Conservation (phyloP, 2,329 filamentous ascomycete genomes). For the Colletotrichum gloeosporioides region DNA sequence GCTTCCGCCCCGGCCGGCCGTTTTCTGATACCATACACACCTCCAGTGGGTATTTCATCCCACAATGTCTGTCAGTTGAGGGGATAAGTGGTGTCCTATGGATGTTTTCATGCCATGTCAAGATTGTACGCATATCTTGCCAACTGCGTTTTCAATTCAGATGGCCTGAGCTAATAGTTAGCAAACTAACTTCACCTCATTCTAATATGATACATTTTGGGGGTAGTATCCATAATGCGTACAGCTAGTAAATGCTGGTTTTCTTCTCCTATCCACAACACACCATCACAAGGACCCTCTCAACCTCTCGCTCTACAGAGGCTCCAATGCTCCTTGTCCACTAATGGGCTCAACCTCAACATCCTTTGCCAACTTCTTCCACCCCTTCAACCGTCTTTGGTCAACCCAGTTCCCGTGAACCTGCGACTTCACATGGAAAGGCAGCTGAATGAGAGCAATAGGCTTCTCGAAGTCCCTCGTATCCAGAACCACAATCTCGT, state of each 20-base stretch:
- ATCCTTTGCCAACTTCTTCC: not conserved
- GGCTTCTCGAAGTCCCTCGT: conserved; percentile 41
- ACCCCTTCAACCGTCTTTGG: conserved; percentile 29
- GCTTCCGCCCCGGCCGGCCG: not conserved
- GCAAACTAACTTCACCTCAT: no score
- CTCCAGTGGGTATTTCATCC: no score
- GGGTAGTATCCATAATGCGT: not conserved
- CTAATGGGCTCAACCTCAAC: not conserved
- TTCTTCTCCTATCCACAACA: not conserved
- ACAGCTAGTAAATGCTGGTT: not conserved
- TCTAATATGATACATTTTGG: not conserved
- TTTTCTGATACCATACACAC: no score
- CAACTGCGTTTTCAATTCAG: no score
- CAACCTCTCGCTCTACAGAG: not conserved
- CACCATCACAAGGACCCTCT: not conserved
- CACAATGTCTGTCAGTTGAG: no score
- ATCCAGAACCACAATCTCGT: conserved; percentile 46
- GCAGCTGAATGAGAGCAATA: conserved; percentile 43
- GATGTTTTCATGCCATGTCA: no score
- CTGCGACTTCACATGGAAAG: conserved; percentile 33
- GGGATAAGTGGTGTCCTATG: no score
- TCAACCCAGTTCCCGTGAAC: conserved; percentile 39
- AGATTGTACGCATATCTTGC: no score
- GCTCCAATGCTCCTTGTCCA: not conserved
- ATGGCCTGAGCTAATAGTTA: no score